Evolutionary conservation across 2,329 filamentous ascomycete genomes (phyloP), one percentile per base, ranked within the genome.

Genomic region (Lasiodiplodia sp.): DNA sequence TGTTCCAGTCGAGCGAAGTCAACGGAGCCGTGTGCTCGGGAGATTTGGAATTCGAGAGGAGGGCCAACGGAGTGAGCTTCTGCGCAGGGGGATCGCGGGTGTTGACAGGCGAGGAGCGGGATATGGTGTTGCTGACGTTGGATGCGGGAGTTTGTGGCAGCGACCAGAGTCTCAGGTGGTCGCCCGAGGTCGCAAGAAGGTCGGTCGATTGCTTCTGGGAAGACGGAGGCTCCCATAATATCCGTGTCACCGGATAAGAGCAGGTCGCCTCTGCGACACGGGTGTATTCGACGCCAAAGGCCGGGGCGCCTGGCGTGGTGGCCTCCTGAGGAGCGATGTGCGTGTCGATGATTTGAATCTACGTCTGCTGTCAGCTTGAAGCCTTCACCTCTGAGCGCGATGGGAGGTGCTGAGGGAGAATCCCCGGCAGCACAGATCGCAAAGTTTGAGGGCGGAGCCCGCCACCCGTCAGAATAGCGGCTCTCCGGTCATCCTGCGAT

Each of bases 1-100:
- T 97, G 76, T 99, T 99, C 96, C 96, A 99, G 79, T 99, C 96
- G 57, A 99, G 86, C 18, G 94, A 97, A 1, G 96, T 99, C 69
- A 99, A 88, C 23, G 96, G 96, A 16, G 96, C 96, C 5, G 96
- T 99, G 78, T 99, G 96, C 77, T 99, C 96, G 4, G 96, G 96
- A 0, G 96, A 98, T 83, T 99, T 99, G 37, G 94, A 97, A 81
- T 99, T 99, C 40, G 95, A 98, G 18, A 99, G 85, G 65, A 99
- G 86, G 0, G 96, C 96, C 64, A 99, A 84, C 3, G 96, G 96
- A 6, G 95, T 97, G 55, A 99, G 85, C 80, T 99, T 99, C 31
- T 88, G 86, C n/a, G 80, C 88, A 84, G 80, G 90, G 77, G 76
- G 88, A 77, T 80, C 87, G 74, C 77, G 90, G 79, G 80, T 90